A percentile compares a stretch with the other conserved stretches of the same genome.
phyloP scores from a whole-genome alignment of 1,139 yeast species.

The Candida frijolesensis region DNA sequence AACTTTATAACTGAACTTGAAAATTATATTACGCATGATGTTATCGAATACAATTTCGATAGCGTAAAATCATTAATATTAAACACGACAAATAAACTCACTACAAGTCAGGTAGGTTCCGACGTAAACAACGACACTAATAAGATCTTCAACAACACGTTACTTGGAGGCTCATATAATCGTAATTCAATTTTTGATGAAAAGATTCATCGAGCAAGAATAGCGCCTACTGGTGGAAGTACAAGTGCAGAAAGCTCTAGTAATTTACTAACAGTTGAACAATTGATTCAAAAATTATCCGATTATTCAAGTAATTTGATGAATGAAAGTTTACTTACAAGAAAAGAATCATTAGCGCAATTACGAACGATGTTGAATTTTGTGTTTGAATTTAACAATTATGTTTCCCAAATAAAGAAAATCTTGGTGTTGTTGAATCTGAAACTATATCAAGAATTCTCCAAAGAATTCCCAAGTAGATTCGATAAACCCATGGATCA shows the following conservation, averaged over 20 bases:
- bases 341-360: slow-evolving; percentile 53
- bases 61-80: slow-evolving; percentile 34
- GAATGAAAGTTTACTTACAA: slow-evolving; percentile 69
- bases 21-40: slow-evolving; percentile 59
- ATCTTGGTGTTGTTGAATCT: slow-evolving; percentile 56
- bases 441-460: slow-evolving; percentile 42
- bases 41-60: slow-evolving; percentile 59
- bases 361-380: slow-evolving; percentile 48
- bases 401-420: slow-evolving; percentile 56
- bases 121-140: slow-evolving; percentile 6
- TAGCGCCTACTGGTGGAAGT: neutral
- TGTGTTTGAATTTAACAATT: slow-evolving; percentile 57
- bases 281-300: slow-evolving; percentile 53
- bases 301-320: slow-evolving; percentile 65
- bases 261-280: slow-evolving; percentile 45
- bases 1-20: slow-evolving; percentile 59
- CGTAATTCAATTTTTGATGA: slow-evolving; percentile 33
- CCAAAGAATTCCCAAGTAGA: slow-evolving; percentile 40
- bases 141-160: slow-evolving; percentile 6
- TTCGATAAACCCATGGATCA: slow-evolving; percentile 41
- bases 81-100: slow-evolving; percentile 19
- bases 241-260: neutral
- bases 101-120: slow-evolving; percentile 8
- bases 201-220: slow-evolving; percentile 19
- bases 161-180: slow-evolving; percentile 14